Base-by-base conservation (phyloP, 352 stramenopile genomes). In the Phytophthora melonis region DNA sequence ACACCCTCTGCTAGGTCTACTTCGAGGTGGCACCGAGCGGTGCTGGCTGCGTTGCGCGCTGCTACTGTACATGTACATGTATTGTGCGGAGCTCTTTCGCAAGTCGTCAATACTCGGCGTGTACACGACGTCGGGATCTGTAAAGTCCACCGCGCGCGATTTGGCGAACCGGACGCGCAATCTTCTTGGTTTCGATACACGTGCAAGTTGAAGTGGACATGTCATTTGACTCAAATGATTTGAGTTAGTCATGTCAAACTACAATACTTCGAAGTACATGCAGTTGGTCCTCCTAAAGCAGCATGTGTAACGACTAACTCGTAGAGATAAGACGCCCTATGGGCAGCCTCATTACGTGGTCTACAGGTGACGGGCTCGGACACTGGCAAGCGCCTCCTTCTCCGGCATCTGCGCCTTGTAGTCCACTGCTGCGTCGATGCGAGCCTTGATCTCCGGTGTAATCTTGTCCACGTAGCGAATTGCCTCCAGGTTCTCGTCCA, bases 401-500 rank as follows among this genome's bases (percentile, higher is more conserved):
- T 74, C 62, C 3, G 72, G 63, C 34, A 77, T 72, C 41, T 80
- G 63, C 41, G 68, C 27, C 61, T 75, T 66, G 62, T 77, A 75
- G 62, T 78, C 64, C 50, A 80, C 70, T 30, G 87, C 85, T 10
- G 85, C 57, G 56, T 91, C 77, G 47, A 91, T 90, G 32, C 80
- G 71, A 19, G 30, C 63, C 79, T 89, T 89, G 47, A 86, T 72
- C 58, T 90, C 69, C 23, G 81, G 78, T 1, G 81, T 89, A 43
- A 90, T 68, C 74, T 85, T 84, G 52, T 77, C 65, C 56, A 82
- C 67, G 43, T 88, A 72, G 30, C 54, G 32, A 25, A 90, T 71
- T 0, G 84, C 72, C 25, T 76, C 53, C 27, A 91, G 52, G 54
- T 91, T 92, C 23, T 89, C 80, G 25, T 92, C 78, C 18, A 92